A percentile compares a stretch with the other conserved stretches of the same genome.
Evolutionary conservation across 176 grass and related monocot species (phyloP).

Genomic region (Raddia distichophylla): DNA sequence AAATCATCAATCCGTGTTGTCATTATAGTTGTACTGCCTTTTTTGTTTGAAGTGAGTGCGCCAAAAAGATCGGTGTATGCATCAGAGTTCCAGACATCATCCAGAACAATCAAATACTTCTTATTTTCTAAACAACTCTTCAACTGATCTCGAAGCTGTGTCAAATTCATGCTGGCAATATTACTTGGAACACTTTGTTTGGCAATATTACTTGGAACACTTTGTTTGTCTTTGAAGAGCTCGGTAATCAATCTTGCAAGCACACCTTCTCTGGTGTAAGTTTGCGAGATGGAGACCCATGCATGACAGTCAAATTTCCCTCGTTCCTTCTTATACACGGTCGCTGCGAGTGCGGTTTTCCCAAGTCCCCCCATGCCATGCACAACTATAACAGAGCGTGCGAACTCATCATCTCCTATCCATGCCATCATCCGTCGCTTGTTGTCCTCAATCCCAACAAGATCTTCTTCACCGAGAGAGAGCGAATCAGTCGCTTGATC

Average conservation of each 20-base stretch:
- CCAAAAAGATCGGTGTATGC: not conserved
- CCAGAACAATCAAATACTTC: not conserved
- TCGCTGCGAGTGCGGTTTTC: slow-evolving; percentile 15
- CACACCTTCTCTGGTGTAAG: not conserved
- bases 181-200: no score
- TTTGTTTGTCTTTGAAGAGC: not conserved
- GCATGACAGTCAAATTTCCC: slow-evolving; percentile 3
- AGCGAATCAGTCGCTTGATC: not conserved
- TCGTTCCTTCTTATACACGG: not conserved
- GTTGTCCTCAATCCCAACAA: not conserved
- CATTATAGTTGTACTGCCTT: not conserved
- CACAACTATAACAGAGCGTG: not conserved
- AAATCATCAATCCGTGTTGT: not conserved
- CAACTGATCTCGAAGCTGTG: not conserved
- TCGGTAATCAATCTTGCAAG: not conserved
- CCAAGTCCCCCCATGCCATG: slow-evolving; percentile 23
- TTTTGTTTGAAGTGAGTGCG: not conserved
- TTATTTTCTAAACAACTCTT: accelerated
- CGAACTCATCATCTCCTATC: not conserved
- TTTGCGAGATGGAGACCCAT: slow-evolving; percentile 31
- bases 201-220: not conserved
- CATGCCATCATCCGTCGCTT: not conserved
- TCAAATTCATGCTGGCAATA: not conserved
- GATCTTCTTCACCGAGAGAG: not conserved
- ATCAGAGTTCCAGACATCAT: not conserved